Conservation (phyloP, 2,329 filamentous ascomycete species). For the Botryosphaeria dothidea region DNA sequence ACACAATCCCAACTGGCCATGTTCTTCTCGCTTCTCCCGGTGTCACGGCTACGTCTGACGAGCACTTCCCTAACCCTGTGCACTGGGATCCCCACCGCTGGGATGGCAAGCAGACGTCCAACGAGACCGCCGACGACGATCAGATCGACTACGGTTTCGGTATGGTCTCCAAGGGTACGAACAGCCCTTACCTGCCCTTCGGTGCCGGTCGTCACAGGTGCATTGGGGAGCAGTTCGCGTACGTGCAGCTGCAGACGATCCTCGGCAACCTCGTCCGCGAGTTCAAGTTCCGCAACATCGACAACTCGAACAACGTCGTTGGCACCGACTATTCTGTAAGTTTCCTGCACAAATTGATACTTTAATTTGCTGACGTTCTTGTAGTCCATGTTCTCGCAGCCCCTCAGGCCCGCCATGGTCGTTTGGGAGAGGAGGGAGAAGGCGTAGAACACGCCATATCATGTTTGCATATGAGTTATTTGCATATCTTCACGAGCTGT, state of each 20-base stretch:
- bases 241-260: conserved; percentile 87
- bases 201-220: conserved; percentile 90
- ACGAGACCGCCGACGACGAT: conserved; percentile 56
- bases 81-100: conserved; percentile 91
- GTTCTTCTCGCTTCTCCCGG: conserved; percentile 83
- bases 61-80: conserved; percentile 79
- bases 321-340: conserved; percentile 66
- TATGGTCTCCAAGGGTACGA: conserved; percentile 84
- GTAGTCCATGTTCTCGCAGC: conserved; percentile 45
- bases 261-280: conserved; percentile 72
- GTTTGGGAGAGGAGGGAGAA: conserved; percentile 69
- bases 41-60: conserved; percentile 69
- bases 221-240: conserved; percentile 96
- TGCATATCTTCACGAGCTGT: conserved; percentile 1
- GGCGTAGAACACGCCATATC: conserved; percentile 6
- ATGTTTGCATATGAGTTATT: conserved; percentile 9
- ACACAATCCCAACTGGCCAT: conserved; percentile 77
- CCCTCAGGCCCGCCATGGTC: conserved; percentile 55
- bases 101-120: conserved; percentile 62
- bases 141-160: conserved; percentile 94
- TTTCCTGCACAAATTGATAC: conserved; percentile 25
- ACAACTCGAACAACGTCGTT: conserved; percentile 68
- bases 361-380: conserved; percentile 18
- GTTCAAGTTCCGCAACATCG: conserved; percentile 77
- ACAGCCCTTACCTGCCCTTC: conserved; percentile 90